phyloP scores from a whole-genome alignment of 179 eudicot genomes.

The Drosera spatulata region DNA sequence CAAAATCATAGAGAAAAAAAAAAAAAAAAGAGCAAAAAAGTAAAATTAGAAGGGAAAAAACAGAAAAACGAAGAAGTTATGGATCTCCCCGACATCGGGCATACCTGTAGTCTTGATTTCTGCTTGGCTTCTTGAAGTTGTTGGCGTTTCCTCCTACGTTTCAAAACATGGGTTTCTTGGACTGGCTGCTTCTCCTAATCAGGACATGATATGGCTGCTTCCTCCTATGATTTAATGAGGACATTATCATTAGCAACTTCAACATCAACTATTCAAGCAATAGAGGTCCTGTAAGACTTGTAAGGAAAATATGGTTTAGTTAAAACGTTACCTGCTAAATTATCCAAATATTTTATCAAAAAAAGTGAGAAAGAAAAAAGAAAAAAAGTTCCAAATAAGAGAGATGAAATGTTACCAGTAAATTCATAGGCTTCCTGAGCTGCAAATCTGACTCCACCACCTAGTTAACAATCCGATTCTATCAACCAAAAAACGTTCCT shows the following conservation, averaged over 20 bases:
- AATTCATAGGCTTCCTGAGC: conserved; percentile 48
- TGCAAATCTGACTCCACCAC: conserved; percentile 52
- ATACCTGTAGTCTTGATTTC: conserved; percentile 58
- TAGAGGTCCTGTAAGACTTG: too few species aligned
- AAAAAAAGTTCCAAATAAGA: too few species aligned
- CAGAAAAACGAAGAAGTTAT: background rate
- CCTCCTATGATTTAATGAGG: too few species aligned
- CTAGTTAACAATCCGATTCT: too few species aligned
- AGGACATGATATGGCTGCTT: too few species aligned
- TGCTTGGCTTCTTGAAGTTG: conserved; percentile 37
- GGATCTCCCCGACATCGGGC: background rate
- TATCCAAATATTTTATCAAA: too few species aligned
- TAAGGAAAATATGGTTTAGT: too few species aligned
- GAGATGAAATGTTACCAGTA: conserved; percentile 38
- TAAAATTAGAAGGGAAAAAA: background rate
- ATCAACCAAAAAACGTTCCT: too few species aligned
- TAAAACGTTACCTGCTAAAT: too few species aligned
- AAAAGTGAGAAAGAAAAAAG: too few species aligned
- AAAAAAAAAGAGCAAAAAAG: background rate
- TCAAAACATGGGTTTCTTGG: conserved; percentile 28
- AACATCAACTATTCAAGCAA: too few species aligned
- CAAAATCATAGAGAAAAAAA: background rate
- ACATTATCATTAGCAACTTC: too few species aligned
- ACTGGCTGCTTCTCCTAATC: conserved; percentile 42
- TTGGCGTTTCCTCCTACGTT: conserved; percentile 60